A percentile compares a stretch with the other conserved stretches of the same genome.
phyloP scores from a whole-genome alignment of 2,329 filamentous ascomycete genomes.

The Sporothrix sp. region DNA sequence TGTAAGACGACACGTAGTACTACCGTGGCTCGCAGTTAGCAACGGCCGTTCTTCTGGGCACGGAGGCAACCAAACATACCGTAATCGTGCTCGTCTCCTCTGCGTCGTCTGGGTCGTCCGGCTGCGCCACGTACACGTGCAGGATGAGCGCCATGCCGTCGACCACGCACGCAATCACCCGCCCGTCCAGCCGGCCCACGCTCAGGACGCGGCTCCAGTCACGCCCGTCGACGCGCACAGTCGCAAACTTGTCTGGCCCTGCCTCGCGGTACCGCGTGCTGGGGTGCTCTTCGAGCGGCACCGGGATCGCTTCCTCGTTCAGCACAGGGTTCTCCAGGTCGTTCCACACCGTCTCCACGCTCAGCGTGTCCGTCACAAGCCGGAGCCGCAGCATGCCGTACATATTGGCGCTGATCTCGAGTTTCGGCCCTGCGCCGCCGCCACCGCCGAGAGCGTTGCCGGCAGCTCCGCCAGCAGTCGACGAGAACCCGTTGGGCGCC shows the following conservation, averaged over 20 bases:
- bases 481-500: background rate
- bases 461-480: background rate
- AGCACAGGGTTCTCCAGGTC: constrained; percentile 80
- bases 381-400: constrained; percentile 74
- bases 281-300: constrained; percentile 67
- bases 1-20: constrained; percentile 33
- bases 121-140: constrained; percentile 69
- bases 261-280: constrained; percentile 68
- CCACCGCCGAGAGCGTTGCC: background rate
- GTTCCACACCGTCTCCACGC: constrained; percentile 78
- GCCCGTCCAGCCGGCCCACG: constrained; percentile 77
- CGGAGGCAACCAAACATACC: constrained; percentile 44
- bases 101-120: constrained; percentile 46
- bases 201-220: constrained; percentile 95
- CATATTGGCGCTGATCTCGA: constrained; percentile 91
- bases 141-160: constrained; percentile 72
- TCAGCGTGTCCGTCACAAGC: constrained; percentile 72
- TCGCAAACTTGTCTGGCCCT: constrained; percentile 77
- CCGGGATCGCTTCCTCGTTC: constrained; percentile 64
- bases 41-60: background rate
- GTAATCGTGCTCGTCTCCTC: constrained; percentile 67
- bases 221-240: constrained; percentile 79
- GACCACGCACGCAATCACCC: constrained; percentile 86
- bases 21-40: constrained; percentile 13
- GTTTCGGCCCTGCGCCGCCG: constrained; percentile 41